These are phyloP conservation scores for Coccomyxa sp. DNA, from an alignment of 139 green algal genomes.

Conservation along the genomic window DNA sequence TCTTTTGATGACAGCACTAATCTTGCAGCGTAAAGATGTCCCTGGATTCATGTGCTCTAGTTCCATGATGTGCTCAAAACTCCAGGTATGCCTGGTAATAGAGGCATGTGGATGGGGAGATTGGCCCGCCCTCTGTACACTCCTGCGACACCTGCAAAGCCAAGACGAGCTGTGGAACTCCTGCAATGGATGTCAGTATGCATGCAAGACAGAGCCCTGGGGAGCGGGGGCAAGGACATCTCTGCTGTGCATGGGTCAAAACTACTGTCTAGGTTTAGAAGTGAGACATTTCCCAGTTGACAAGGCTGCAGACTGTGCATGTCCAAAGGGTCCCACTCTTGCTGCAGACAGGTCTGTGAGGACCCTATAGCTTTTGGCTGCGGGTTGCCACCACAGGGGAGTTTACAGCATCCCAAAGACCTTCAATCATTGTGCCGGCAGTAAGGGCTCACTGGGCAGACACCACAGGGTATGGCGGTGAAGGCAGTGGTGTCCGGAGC, in stretches of 20 bases:
- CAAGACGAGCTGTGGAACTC: too few species aligned
- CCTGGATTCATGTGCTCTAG: too few species aligned
- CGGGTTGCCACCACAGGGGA: neutral
- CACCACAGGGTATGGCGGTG: slow-evolving; percentile 77
- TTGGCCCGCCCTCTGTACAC: slow-evolving; percentile 65
- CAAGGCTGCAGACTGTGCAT: neutral
- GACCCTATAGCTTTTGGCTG: too few species aligned
- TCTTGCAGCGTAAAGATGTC: too few species aligned
- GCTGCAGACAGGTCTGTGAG: neutral
- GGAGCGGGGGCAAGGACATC: too few species aligned
- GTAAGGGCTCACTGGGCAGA: slow-evolving; percentile 61
- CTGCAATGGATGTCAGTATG: neutral
- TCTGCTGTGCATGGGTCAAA: neutral
- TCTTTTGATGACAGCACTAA: too few species aligned
- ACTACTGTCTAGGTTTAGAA: neutral
- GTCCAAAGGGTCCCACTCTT: neutral
- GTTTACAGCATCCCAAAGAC: neutral
- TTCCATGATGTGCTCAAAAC: too few species aligned
- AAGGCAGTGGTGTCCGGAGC: slow-evolving; percentile 36
- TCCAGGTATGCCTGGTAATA: slow-evolving; percentile 63
- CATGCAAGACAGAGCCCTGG: neutral
- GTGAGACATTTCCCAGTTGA: neutral
- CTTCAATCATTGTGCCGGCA: neutral
- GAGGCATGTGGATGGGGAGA: slow-evolving; percentile 76
- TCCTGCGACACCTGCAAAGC: slow-evolving; percentile 54